Base-by-base conservation (phyloP, 768 basidiomycete genomes). In the Trichaptum fuscoviolaceum region DNA sequence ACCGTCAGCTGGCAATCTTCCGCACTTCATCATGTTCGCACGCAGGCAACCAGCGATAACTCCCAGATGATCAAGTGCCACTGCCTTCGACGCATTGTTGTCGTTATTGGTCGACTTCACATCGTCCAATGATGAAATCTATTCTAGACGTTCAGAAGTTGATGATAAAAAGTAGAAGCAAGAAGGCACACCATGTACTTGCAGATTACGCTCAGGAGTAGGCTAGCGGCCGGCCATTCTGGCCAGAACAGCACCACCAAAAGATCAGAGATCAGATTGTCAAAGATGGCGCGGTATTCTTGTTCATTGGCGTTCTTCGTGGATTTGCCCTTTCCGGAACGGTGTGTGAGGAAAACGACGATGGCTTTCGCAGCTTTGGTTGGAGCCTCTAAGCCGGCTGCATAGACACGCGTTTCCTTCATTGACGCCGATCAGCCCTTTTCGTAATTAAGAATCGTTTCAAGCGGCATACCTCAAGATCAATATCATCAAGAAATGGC, bases 191-290 rank as follows among this genome's bases (percentile, higher is more conserved):
- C 96, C 93, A 99, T 93, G 70, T 88, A 89, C 73, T 89, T 91
- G 69, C 88, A 91, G 7, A 89, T 86, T 61, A 97, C 89, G 58
- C 84, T 86, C 42, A 99, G 78, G 52, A 97, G 81, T 20, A 97
- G 77, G 58, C 88, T 84, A 1, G 97, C 93, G 10, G 93, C 96
- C 7, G 97, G 97, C 95, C 96, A 99, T 76, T 99, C 97, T 0
- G 97, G 96, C 87, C 93, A 93, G 74, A 91, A 95, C 7, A 98
- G 80, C 23, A 97, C 95, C 9, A 85, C 84, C 25, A 99, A 82
- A 25, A 97, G 80, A 73, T 99, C 97, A 1, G 88, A 87, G 57
- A 99, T 87, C 12, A 99, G 80, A 71, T 92, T 92, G 72, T 99
- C 96, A 67, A 99, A 91, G 52, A 99, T 94, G 0, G 88, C 82